Base-by-base conservation (phyloP, 192 early-diverging fungal genomes). In the Lunasporangiospora selenospora region DNA sequence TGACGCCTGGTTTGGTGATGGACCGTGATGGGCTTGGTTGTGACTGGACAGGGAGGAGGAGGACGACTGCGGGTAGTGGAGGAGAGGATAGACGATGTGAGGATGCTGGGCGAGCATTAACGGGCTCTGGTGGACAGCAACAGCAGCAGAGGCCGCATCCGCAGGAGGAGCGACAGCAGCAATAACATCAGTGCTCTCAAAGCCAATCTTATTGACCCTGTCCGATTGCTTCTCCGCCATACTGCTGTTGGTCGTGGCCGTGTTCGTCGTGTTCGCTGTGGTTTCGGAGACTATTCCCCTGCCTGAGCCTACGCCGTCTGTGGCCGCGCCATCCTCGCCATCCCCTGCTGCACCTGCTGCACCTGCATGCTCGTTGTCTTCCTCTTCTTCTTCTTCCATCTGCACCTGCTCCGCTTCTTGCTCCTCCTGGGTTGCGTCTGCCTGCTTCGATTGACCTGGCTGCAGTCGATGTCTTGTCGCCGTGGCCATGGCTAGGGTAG, bases 111-210 rank as follows among this genome's bases (percentile, higher is more conserved):
- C 45, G 40, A 53, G 40, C 11, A 34, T 13, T 45, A n/a, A n/a
- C n/a, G n/a, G n/a, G n/a, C n/a, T n/a, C n/a, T n/a, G n/a, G n/a
- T n/a, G n/a, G n/a, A n/a, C n/a, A n/a, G n/a, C n/a, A n/a, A n/a
- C n/a, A n/a, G n/a, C n/a, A n/a, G n/a, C n/a, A n/a, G n/a, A n/a
- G n/a, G n/a, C n/a, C n/a, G n/a, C n/a, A n/a, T n/a, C n/a, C n/a
- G n/a, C n/a, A n/a, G n/a, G n/a, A n/a, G n/a, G n/a, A n/a, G n/a
- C n/a, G n/a, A n/a, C n/a, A n/a, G n/a, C n/a, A n/a, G n/a, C n/a
- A n/a, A n/a, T n/a, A n/a, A n/a, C n/a, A n/a, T n/a, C n/a, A n/a
- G 65, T 55, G 55, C 57, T 67, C 55, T 53, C 19, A 4, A 53
- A 13, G 24, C 27, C 44, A 40, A 48, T 16, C 0, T 27, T 51